Evolutionary conservation across 2,329 filamentous ascomycete genomes (phyloP).

Genomic region (Simplicillium aogashimaense): DNA sequence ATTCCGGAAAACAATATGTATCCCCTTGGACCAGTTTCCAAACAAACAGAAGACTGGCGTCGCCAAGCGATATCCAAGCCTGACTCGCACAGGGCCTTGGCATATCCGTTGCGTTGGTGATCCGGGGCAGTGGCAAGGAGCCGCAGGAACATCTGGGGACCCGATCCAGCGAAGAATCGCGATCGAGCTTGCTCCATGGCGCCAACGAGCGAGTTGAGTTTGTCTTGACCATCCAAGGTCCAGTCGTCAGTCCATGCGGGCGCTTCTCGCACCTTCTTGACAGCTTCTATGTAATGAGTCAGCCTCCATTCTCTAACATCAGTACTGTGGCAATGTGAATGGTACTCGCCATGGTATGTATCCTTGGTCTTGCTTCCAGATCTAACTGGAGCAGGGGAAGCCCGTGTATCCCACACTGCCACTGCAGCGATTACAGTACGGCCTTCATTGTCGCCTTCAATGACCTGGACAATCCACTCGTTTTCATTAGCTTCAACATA

Average conservation of each 20-base stretch:
- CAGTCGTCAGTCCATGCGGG: not conserved
- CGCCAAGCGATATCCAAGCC: slow-evolving; percentile 4
- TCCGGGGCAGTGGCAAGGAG: slow-evolving; percentile 9
- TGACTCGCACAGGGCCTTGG: slow-evolving; percentile 6
- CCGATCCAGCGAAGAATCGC: slow-evolving; percentile 1
- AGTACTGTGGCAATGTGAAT: not conserved
- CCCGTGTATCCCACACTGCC: slow-evolving; percentile 8
- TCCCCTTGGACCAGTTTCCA: slow-evolving; percentile 6
- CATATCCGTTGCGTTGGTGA: slow-evolving; percentile 8
- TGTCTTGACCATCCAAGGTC: not conserved
- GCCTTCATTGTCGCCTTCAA: slow-evolving; percentile 4
- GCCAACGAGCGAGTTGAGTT: slow-evolving; percentile 1
- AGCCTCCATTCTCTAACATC: no score
- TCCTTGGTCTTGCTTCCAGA: not conserved
- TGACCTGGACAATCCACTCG: slow-evolving; percentile 5
- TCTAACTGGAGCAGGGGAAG: not conserved
- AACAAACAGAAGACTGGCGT: slow-evolving; percentile 3
- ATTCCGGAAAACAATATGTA: slow-evolving; percentile 11
- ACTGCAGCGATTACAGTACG: slow-evolving; percentile 5
- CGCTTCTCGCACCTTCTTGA: not conserved
- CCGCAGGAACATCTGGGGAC: slow-evolving; percentile 7
- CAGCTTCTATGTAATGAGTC: not conserved
- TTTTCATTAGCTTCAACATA: slow-evolving; percentile 2
- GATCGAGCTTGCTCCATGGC: slow-evolving; percentile 1
- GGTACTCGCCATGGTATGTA: no score